phyloP scores from a whole-genome alignment of 495 filamentous ascomycete species.

The Penicillium malachiteum region DNA sequence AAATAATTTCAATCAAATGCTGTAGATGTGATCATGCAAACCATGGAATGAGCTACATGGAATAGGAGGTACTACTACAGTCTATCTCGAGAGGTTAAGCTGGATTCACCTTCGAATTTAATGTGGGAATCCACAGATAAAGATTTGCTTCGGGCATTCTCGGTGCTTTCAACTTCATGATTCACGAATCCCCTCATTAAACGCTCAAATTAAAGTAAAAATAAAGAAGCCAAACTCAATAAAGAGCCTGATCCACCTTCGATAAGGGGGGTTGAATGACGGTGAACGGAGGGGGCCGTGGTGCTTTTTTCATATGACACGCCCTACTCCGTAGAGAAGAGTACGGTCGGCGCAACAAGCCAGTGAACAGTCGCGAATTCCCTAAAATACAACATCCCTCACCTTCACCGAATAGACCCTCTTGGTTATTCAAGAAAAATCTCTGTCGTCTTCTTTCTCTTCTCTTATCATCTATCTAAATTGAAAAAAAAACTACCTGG shows the following conservation, averaged over 20 bases:
- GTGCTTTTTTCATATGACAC: slow-evolving; percentile 8
- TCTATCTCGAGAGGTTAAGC: too few relatives aligned
- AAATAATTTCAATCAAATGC: too few relatives aligned
- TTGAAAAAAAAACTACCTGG: neutral
- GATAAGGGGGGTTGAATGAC: neutral
- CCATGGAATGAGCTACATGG: too few relatives aligned
- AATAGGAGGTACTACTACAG: too few relatives aligned
- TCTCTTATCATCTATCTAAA: neutral
- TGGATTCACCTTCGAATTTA: too few relatives aligned
- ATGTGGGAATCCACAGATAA: too few relatives aligned
- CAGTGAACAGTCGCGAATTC: slow-evolving; percentile 24
- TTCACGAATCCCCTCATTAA: too few relatives aligned
- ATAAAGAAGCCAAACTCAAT: too few relatives aligned
- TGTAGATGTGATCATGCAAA: too few relatives aligned
- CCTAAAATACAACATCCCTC: slow-evolving; percentile 4
- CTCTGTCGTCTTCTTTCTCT: slow-evolving; percentile 1
- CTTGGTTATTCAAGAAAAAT: neutral
- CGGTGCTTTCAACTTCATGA: too few relatives aligned
- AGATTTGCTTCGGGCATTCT: too few relatives aligned
- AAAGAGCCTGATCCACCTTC: neutral
- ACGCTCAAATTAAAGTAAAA: too few relatives aligned
- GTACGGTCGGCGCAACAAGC: slow-evolving; percentile 27
- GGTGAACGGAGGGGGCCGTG: slow-evolving; percentile 1
- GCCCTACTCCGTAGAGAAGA: slow-evolving; percentile 25
- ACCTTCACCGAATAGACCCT: slow-evolving; percentile 6